These are phyloP conservation scores for Strobilomyces echinocephalus DNA, from an alignment of 768 basidiomycete genomes.

Conservation along the genomic window DNA sequence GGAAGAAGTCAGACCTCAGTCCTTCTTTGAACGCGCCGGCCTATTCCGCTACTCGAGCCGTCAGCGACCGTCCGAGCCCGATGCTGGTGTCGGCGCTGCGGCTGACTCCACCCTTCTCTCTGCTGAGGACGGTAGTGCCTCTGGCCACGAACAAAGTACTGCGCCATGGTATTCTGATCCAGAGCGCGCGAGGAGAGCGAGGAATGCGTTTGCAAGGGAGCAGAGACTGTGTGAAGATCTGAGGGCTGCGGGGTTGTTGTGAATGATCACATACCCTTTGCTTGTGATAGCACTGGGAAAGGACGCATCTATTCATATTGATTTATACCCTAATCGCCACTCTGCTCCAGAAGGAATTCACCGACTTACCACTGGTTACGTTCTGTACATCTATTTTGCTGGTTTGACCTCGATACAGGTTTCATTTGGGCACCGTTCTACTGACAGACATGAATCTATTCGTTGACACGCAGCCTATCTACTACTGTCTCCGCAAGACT, in stretches of 20 bases:
- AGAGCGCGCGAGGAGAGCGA: slow-evolving; percentile 38
- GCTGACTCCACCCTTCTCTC: slow-evolving; percentile 12
- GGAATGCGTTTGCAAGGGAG: slow-evolving; percentile 49
- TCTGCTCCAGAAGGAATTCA: neutral
- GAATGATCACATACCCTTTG: slow-evolving; percentile 8
- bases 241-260: slow-evolving; percentile 62
- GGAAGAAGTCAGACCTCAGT: slow-evolving; percentile 23
- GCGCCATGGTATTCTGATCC: slow-evolving; percentile 36
- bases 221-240: slow-evolving; percentile 55
- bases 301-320: slow-evolving; percentile 7
- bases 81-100: slow-evolving; percentile 2
- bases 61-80: slow-evolving; percentile 11
- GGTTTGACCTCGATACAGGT: neutral
- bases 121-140: slow-evolving; percentile 24
- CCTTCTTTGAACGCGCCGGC: slow-evolving; percentile 29
- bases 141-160: slow-evolving; percentile 31
- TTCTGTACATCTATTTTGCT: slow-evolving; percentile 8
- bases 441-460: slow-evolving; percentile 1
- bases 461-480: slow-evolving; percentile 3
- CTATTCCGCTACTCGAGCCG: slow-evolving; percentile 12
- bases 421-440: neutral
- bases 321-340: slow-evolving; percentile 22
- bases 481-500: slow-evolving; percentile 1
- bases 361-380: slow-evolving; percentile 8
- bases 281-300: slow-evolving; percentile 1